Percentiles rank a stretch among this genome's conserved stretches.
Conservation (phyloP, 352 stramenopile species). For the Phytophthora europaea region DNA sequence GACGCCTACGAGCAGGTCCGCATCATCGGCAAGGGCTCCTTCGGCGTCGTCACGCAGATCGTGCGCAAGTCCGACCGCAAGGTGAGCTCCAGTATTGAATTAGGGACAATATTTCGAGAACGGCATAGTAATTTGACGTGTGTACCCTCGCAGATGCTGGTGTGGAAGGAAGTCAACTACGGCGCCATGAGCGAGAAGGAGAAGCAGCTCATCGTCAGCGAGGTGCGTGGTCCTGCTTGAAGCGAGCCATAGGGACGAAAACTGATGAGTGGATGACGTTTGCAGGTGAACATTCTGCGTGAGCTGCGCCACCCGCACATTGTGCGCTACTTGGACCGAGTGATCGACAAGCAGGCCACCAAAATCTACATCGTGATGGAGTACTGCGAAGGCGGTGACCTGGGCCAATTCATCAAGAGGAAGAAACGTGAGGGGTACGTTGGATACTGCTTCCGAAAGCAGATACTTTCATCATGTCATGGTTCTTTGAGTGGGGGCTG, state of each 20-base stretch:
- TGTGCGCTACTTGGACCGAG: slow-evolving; percentile 94
- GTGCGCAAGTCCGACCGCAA: slow-evolving; percentile 90
- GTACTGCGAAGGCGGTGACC: slow-evolving; percentile 92
- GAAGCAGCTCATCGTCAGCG: slow-evolving; percentile 94
- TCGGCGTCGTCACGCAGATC: slow-evolving; percentile 93
- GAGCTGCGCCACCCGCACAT: slow-evolving; percentile 95
- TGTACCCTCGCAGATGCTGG: slow-evolving; percentile 72
- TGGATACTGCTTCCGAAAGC: slow-evolving; percentile 11
- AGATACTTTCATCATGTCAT: slow-evolving; percentile 13
- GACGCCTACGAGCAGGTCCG: slow-evolving; percentile 91
- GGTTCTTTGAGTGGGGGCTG: background rate
- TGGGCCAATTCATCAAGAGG: slow-evolving; percentile 92
- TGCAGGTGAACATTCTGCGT: slow-evolving; percentile 93
- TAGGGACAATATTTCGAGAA: background rate
- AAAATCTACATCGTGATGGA: slow-evolving; percentile 97
- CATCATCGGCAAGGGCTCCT: slow-evolving; percentile 93
- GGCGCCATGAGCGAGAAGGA: slow-evolving; percentile 94
- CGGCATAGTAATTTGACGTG: background rate
- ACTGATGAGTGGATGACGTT: background rate
- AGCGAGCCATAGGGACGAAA: background rate
- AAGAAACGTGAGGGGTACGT: slow-evolving; percentile 90
- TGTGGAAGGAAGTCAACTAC: slow-evolving; percentile 96
- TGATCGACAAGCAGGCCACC: slow-evolving; percentile 93
- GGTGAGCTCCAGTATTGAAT: slow-evolving; percentile 40
- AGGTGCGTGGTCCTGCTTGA: slow-evolving; percentile 55